These are phyloP conservation scores for Calonectria pseudoturangicola DNA, from an alignment of 2,329 filamentous ascomycete genomes.

Conservation along the genomic window DNA sequence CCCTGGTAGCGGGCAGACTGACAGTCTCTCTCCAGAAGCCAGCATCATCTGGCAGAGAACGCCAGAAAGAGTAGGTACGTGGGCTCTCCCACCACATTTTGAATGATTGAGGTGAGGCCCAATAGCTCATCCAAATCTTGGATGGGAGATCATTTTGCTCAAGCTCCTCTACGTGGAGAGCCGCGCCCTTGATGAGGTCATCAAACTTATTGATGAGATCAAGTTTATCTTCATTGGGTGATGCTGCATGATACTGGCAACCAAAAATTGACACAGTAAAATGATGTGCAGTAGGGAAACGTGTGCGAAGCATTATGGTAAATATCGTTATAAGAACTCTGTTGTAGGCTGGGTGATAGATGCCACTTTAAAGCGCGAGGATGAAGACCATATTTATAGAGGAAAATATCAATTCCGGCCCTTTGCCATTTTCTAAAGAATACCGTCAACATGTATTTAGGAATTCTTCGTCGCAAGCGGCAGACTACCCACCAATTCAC, in stretches of 20 bases:
- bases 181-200: constrained; percentile 23
- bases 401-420: background rate
- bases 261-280: constrained; percentile 30
- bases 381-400: background rate
- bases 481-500: background rate
- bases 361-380: background rate
- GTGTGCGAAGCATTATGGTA: constrained; percentile 26
- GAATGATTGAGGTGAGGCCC: constrained; percentile 26
- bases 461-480: background rate
- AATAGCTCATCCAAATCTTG: constrained; percentile 36
- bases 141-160: constrained; percentile 31
- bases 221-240: constrained; percentile 11
- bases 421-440: background rate
- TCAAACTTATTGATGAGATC: constrained; percentile 23
- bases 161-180: constrained; percentile 25
- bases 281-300: constrained; percentile 31
- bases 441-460: background rate
- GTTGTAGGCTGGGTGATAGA: background rate
- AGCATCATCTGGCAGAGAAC: constrained; percentile 33
- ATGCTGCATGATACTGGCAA: constrained; percentile 29
- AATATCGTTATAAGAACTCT: background rate
- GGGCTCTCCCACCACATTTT: constrained; percentile 27
- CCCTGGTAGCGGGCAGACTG: constrained; percentile 27
- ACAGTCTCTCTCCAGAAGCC: constrained; percentile 43
- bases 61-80: constrained; percentile 31